These are phyloP conservation scores for Coemansia sp. DNA, from an alignment of 192 early-diverging fungal genomes.

Conservation along the genomic window DNA sequence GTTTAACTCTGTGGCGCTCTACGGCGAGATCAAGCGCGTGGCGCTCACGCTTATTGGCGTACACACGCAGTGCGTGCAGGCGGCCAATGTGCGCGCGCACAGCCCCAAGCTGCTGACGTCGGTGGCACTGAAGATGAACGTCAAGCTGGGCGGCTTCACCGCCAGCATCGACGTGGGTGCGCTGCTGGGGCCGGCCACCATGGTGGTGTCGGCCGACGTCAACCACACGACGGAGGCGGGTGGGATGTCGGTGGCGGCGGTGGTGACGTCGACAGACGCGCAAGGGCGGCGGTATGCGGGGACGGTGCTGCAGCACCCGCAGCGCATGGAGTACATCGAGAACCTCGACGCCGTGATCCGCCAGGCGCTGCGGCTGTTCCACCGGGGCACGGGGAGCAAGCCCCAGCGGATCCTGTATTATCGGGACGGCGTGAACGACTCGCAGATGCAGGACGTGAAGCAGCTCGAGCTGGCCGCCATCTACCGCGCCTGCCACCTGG, in stretches of 20 bases:
- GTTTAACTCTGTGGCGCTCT: slow-evolving; percentile 13
- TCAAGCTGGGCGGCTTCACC: slow-evolving; percentile 64
- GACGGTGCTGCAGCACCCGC: slow-evolving; percentile 36
- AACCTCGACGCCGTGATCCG: slow-evolving; percentile 35
- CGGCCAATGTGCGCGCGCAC: slow-evolving; percentile 11
- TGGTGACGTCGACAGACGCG: slow-evolving; percentile 40
- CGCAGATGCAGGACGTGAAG: slow-evolving; percentile 22
- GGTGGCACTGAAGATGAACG: slow-evolving; percentile 61
- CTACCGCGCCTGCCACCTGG: slow-evolving; percentile 16
- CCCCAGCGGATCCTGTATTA: slow-evolving; percentile 60
- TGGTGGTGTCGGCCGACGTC: slow-evolving; percentile 62
- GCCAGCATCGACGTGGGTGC: slow-evolving; percentile 17
- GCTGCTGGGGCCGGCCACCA: slow-evolving; percentile 33
- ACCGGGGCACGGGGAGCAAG: slow-evolving; percentile 31
- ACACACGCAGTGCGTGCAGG: slow-evolving; percentile 54
- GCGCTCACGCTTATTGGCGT: slow-evolving; percentile 52
- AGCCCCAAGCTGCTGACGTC: slow-evolving; percentile 23
- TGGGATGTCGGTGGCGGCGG: slow-evolving; percentile 51
- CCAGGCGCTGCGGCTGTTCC: slow-evolving; percentile 47
- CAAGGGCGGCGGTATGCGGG: slow-evolving; percentile 28
- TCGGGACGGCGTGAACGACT: slow-evolving; percentile 56
- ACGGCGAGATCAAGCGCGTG: slow-evolving; percentile 58
- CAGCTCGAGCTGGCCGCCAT: slow-evolving; percentile 26
- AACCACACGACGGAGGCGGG: slow-evolving; percentile 51
- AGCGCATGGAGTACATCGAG: slow-evolving; percentile 34